Percentiles rank a stretch among this genome's conserved stretches.
Conservation (phyloP, 1,284 basidiomycete species). For the Mycosarcoma maydis region DNA sequence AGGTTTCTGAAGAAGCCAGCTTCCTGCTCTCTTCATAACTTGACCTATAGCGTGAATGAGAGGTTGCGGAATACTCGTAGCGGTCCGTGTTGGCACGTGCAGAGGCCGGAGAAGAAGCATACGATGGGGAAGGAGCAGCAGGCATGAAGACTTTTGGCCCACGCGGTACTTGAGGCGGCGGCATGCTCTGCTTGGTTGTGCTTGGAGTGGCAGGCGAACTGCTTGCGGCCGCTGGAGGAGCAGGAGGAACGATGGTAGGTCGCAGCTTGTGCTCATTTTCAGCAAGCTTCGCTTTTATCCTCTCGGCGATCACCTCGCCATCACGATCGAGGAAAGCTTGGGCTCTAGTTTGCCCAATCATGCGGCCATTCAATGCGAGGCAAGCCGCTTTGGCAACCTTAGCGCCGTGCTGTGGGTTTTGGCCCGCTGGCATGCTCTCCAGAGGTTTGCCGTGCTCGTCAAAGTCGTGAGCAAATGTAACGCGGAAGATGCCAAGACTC, state of each 20-base stretch:
- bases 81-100: conserved; percentile 5
- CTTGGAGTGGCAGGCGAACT: conserved; percentile 19
- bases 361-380: conserved; percentile 22
- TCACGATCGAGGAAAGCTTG: conserved; percentile 31
- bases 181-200: conserved; percentile 23
- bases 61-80: neutral
- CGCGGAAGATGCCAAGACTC: conserved; percentile 82
- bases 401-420: conserved; percentile 38
- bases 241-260: neutral
- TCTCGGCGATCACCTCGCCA: conserved; percentile 24
- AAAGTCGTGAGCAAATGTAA: conserved; percentile 73
- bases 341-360: conserved; percentile 20
- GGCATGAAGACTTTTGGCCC: conserved; percentile 12
- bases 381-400: conserved; percentile 41
- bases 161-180: conserved; percentile 26
- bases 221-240: conserved; percentile 1
- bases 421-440: neutral
- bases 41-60: conserved; percentile 3
- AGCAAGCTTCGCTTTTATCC: conserved; percentile 27
- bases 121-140: conserved; percentile 2
- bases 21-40: conserved; percentile 6
- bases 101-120: conserved; percentile 4
- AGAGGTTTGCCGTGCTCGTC: conserved; percentile 39
- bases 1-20: conserved; percentile 1
- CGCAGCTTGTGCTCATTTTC: conserved; percentile 22